These are phyloP conservation scores for Torulaspora franciscae DNA, from an alignment of 805 yeast species.

Conservation along the genomic window DNA sequence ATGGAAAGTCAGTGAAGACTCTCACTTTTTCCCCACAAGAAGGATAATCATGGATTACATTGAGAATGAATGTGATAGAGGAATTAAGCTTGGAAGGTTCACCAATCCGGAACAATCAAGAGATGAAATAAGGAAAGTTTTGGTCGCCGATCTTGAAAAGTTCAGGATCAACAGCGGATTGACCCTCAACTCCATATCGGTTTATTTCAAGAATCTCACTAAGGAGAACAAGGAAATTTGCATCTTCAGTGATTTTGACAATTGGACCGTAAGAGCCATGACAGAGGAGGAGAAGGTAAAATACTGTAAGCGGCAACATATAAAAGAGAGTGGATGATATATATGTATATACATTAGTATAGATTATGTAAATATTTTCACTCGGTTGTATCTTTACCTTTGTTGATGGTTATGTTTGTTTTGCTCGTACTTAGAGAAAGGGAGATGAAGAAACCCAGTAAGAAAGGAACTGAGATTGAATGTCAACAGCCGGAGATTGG, in stretches of 20 bases:
- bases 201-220: constrained; percentile 33
- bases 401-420: neutral
- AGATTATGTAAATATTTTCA: neutral
- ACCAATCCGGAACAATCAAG: constrained; percentile 27
- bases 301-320: constrained; percentile 32
- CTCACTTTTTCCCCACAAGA: constrained; percentile 38
- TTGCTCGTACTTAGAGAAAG: neutral
- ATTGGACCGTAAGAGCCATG: constrained; percentile 31
- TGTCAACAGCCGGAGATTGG: too few species aligned
- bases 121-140: constrained; percentile 31
- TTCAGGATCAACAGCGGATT: constrained; percentile 34
- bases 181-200: constrained; percentile 34
- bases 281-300: constrained; percentile 31
- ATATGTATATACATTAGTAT: neutral
- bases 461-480: neutral
- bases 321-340: constrained; percentile 5
- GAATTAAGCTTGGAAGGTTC: constrained; percentile 33
- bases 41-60: constrained; percentile 38
- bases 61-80: constrained; percentile 35
- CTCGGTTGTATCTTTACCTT: neutral
- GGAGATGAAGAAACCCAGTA: neutral
- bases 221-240: constrained; percentile 32
- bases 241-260: constrained; percentile 31
- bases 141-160: constrained; percentile 36
- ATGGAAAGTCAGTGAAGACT: constrained; percentile 38